Evolutionary conservation across 2,329 filamentous ascomycete genomes (phyloP).

Genomic region (Bipolaris sorokiniana): DNA sequence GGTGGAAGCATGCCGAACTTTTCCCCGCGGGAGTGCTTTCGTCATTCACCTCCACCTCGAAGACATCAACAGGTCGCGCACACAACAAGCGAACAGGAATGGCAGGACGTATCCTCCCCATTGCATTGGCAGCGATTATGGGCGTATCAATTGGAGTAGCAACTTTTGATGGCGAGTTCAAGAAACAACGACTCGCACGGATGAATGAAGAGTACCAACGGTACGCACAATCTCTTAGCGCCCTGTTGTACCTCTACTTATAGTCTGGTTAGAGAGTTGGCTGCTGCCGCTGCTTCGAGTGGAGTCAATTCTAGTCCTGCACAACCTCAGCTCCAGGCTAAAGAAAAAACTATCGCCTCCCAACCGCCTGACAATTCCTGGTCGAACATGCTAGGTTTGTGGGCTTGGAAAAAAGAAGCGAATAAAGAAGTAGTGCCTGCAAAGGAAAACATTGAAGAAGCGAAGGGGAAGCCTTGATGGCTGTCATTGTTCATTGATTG

Average conservation of each 20-base stretch:
- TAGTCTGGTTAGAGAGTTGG: conserved; percentile 28
- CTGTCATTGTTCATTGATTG: conserved; percentile 12
- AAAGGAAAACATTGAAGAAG: conserved; percentile 65
- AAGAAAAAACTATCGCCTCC: conserved; percentile 17
- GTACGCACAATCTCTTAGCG: conserved; percentile 20
- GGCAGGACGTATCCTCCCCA: conserved; percentile 44
- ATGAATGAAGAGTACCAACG: conserved; percentile 44
- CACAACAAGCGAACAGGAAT: conserved; percentile 19
- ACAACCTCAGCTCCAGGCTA: conserved; percentile 12
- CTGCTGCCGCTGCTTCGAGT: conserved; percentile 28
- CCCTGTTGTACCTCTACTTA: conserved; percentile 19
- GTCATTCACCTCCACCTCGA: conserved; percentile 20
- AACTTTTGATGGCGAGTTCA: conserved; percentile 46
- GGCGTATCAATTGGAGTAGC: conserved; percentile 44
- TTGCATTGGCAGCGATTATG: conserved; percentile 38
- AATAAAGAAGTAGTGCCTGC: conserved; percentile 59
- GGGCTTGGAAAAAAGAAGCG: conserved; percentile 40
- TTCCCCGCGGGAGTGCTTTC: conserved; percentile 23
- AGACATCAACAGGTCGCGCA: background rate
- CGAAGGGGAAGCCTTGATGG: conserved; percentile 61
- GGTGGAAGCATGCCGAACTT: conserved; percentile 24
- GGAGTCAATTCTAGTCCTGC: conserved; percentile 23
- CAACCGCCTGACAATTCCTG: conserved; percentile 23
- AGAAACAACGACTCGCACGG: conserved; percentile 39
- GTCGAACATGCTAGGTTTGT: conserved; percentile 40